These are phyloP conservation scores for Teunomyces cretensis DNA, from an alignment of 805 yeast species.

Conservation along the genomic window DNA sequence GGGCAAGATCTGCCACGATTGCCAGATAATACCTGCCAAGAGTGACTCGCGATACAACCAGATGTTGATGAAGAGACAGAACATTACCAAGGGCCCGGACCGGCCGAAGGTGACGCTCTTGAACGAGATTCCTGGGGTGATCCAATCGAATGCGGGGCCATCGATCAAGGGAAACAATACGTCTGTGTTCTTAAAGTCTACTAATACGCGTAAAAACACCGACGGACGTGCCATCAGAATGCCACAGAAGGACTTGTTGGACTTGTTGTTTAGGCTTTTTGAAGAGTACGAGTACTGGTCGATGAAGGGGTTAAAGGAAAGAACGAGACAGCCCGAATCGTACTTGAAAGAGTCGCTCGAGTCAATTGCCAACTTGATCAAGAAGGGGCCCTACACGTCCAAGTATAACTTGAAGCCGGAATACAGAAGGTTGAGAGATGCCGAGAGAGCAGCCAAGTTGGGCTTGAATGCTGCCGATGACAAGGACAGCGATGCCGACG, in stretches of 20 bases:
- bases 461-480: conserved; percentile 49
- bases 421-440: conserved; percentile 76
- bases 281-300: conserved; percentile 98
- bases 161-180: conserved; percentile 67
- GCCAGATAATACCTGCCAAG: conserved; percentile 80
- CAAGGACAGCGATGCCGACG: conserved; percentile 49
- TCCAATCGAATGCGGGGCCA: conserved; percentile 84
- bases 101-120: conserved; percentile 69
- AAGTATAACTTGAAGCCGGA: conserved; percentile 90
- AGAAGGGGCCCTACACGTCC: conserved; percentile 94
- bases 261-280: conserved; percentile 80
- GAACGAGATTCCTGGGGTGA: conserved; percentile 81
- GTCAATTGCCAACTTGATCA: conserved; percentile 81
- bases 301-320: conserved; percentile 87
- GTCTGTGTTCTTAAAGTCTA: conserved; percentile 60
- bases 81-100: conserved; percentile 48
- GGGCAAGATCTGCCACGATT: conserved; percentile 91
- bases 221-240: conserved; percentile 92
- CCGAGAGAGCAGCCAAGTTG: conserved; percentile 66
- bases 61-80: conserved; percentile 53
- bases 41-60: conserved; percentile 68
- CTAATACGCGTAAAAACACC: conserved; percentile 43
- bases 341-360: conserved; percentile 90
- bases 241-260: conserved; percentile 90
- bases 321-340: conserved; percentile 93